Conservation (phyloP, 306 rosid species). For the Morella rubra region DNA sequence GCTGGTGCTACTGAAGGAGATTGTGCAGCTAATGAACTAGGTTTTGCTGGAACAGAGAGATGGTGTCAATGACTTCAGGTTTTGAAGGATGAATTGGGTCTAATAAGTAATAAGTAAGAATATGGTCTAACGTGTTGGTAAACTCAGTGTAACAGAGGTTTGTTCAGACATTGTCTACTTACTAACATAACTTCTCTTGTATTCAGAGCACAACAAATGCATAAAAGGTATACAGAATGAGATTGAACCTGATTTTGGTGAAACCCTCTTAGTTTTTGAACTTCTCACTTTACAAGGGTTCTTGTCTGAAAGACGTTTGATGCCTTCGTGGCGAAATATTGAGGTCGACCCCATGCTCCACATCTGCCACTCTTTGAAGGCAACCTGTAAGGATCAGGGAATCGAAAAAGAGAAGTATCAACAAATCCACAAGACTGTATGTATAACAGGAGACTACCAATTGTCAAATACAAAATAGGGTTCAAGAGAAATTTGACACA, state of each 20-base stretch:
- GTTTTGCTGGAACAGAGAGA: slow-evolving; percentile 49
- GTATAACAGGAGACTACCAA: background rate
- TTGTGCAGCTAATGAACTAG: slow-evolving; percentile 40
- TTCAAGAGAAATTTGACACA: background rate
- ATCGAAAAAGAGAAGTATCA: background rate
- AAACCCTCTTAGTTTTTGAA: slow-evolving; percentile 33
- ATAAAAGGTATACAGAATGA: slow-evolving; percentile 14
- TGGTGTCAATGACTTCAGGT: slow-evolving; percentile 30
- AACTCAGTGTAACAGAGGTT: background rate
- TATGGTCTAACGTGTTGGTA: background rate
- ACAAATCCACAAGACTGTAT: background rate
- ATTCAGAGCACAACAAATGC: slow-evolving; percentile 3
- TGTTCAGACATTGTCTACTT: slow-evolving; percentile 10
- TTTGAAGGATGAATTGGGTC: slow-evolving; percentile 2
- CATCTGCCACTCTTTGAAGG: slow-evolving; percentile 29
- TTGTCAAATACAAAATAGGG: background rate
- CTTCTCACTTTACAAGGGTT: slow-evolving; percentile 37
- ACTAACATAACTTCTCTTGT: background rate
- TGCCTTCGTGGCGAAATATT: slow-evolving; percentile 32
- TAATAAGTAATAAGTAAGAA: background rate
- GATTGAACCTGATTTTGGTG: slow-evolving; percentile 54
- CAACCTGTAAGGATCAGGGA: slow-evolving; percentile 36
- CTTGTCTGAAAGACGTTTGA: slow-evolving; percentile 38
- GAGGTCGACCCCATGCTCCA: slow-evolving; percentile 41
- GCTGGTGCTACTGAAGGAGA: slow-evolving; percentile 36